Base-by-base conservation (phyloP, 495 filamentous ascomycete species). In the Aspergillus biplanus region DNA sequence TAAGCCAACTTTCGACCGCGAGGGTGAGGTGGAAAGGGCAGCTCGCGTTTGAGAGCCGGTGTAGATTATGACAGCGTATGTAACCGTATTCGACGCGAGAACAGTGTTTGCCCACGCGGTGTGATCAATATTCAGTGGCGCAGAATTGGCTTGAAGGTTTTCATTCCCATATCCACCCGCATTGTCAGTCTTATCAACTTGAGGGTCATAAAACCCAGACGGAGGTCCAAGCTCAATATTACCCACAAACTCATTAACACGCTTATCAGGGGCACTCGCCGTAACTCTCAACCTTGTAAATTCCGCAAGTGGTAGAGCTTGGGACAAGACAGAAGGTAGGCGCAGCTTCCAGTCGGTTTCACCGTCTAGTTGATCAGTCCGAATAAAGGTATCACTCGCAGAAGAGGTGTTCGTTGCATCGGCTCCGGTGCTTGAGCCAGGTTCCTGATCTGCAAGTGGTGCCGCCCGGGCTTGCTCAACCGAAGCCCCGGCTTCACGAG, bases 281-380 rank as follows among this genome's bases (percentile, higher is more conserved):
- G 88, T 89, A 61, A 99, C 82, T 44, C 85, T 86, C 12, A 98
- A 79, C 48, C 89, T 84, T 6, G 86, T 83, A 65, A 96, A 87
- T 59, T 93, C 89, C 18, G 80, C 81, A 3, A 87, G 73, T 5
- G 87, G 69, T 6, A 98, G 79, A 42, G 75, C 78, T 67, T 99
- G 96, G 0, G 93, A 93, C 12, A 97, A 72, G 0, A 90, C 83
- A 7, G 93, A 93, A 3, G 94, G 92, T 4, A 98, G 73, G 5
- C 96, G 88, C 39, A 99, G 81, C 75, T 99, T 99, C 96, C 96
- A 99, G 68, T 99, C 96, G 7, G 96, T 99, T 76, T 99, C 96
- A 60, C 96, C 96, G 67, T 99, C 96, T 9, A 99, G 83, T 71
- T 99, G 96, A 73, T 99, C 96, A 3, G 96, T 99, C 47, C 94